These are phyloP conservation scores for Nevesoporus exiguus DNA, from an alignment of 768 basidiomycete genomes.

Conservation along the genomic window DNA sequence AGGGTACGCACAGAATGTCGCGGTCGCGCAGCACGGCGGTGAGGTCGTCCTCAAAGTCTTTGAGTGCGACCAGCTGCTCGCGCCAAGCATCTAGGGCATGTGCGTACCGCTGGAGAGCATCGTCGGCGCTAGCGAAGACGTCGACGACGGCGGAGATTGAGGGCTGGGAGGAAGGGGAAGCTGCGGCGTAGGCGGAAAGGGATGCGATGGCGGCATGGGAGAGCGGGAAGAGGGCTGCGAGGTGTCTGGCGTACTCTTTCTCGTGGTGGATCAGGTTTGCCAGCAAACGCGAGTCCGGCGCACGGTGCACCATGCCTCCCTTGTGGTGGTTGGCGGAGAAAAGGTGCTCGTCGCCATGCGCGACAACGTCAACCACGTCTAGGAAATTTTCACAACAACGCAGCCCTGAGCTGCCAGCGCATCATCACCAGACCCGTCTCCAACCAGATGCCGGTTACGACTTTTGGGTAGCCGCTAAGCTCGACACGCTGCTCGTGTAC, in stretches of 20 bases:
- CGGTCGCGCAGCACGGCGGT: constrained; percentile 61
- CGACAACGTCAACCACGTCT: not conserved
- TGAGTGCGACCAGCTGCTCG: constrained; percentile 55
- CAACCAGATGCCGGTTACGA: no score
- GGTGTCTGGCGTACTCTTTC: constrained; percentile 66
- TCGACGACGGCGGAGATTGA: constrained; percentile 44
- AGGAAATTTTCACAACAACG: not conserved
- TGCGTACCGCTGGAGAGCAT: constrained; percentile 62
- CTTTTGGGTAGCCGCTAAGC: no score
- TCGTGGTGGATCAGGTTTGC: constrained; percentile 64
- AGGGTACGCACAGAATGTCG: constrained; percentile 68
- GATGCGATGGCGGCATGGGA: constrained; percentile 61
- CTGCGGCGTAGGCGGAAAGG: constrained; percentile 70
- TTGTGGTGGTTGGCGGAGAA: not conserved
- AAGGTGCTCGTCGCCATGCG: not conserved
- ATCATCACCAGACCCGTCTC: not conserved
- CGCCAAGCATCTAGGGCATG: constrained; percentile 63
- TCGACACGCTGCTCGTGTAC: no score
- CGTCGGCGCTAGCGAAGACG: constrained; percentile 60
- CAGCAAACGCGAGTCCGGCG: constrained; percentile 71
- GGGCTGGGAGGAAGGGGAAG: constrained; percentile 45
- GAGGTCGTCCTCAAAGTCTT: constrained; percentile 70
- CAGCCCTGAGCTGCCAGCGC: not conserved
- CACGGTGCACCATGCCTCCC: constrained; percentile 59
- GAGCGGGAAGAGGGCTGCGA: constrained; percentile 52